Evolutionary conservation across 2,329 filamentous ascomycete species (phyloP), one percentile per base, ranked within the genome.

Genomic region (Botrytis tulipae): DNA sequence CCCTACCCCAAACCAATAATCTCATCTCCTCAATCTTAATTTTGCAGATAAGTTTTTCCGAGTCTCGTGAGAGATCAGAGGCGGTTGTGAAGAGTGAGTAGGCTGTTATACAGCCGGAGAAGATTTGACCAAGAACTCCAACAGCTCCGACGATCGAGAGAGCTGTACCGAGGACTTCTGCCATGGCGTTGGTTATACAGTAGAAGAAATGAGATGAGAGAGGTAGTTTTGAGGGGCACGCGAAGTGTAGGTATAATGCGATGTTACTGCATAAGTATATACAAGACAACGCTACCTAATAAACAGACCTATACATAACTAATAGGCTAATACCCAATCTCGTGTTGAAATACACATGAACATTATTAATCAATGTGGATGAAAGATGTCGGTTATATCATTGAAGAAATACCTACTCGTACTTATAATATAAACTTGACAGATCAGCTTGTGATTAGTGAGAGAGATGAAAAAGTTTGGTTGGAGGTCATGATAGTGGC

Each of bases 21-120:
- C 84, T 82, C 83, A 84, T 85, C 82, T 86, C 84, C 79, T 86
- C 84, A 77, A 86, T 86, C 69, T 84, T 83, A 72, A 86, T 83
- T 77, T 86, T 86, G 80, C 84, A 85, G 61, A 84, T 78, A 46
- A 86, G 79, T 57, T 83, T 82, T 77, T 84, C 83, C 74, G 81
- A 82, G 77, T 86, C 84, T 35, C 78, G 78, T 73, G 84, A 84
- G n/a, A 85, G 79, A 65, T 84, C 82, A 59, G 80, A 77, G 1
- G 84, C 84, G 25, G 81, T 79, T 25, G 83, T 83, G 78, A 86
- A 86, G 80, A 84, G 82, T 42, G 81, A 78, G 76, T 86, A 86
- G 16, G 84, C 84, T 73, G 83, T 84, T 73, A 85, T 81, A 79
- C 84, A 85, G 44, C 84, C 84, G 75, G 84, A 82, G 71, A 86